Base-by-base conservation (phyloP, 2,329 filamentous ascomycete species). In the Thelonectria blattea region DNA sequence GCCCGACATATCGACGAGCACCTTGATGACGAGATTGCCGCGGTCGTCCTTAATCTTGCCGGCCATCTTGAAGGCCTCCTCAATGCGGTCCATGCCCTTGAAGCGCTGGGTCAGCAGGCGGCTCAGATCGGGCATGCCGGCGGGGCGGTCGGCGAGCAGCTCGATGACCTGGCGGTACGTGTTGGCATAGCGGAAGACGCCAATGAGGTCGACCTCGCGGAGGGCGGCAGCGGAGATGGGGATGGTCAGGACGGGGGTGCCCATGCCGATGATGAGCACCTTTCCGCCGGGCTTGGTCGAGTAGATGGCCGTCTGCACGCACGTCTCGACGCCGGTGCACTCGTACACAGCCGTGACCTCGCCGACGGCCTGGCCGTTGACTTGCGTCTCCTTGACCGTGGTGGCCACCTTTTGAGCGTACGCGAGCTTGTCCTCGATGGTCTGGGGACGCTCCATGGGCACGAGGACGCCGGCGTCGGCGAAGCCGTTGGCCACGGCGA, bases 281-380 rank as follows among this genome's bases (percentile, higher is more conserved):
- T 85, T 88, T 56, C 90, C 90, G 42, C 90, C 90, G 0, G 89
- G 85, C 62, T 83, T 82, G 14, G 88, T 87, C 2, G 82, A 75
- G 68, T 91, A 93, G 56, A 93, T 92, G 5, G 88, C 84, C 6
- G 87, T 86, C 73, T 93, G 91, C 68, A 92, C 81, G 68, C 90
- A 93, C 0, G 86, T 85, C 71, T 91, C 90, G 20, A 92, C 90
- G 9, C 91, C 91, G 0, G 91, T 93, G 72, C 90, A 93, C 76
- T 93, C 91, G 70, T 90, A 92, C 2, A 90, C 88, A 1, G 85
- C 85, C 52, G 86, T 83, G 0, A 91, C 83, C 70, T 91, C 87
- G 0, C 79, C 85, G 61, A 91, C 81, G 12, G 83, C 80, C 64
- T 78, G 71, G 9, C 78, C 79, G 1, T 71, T 68, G 2, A 78